A percentile compares a stretch with the other conserved stretches of the same genome.
Evolutionary conservation across 805 yeast genomes (phyloP).

Genomic region (Monosporozyma solicola): DNA sequence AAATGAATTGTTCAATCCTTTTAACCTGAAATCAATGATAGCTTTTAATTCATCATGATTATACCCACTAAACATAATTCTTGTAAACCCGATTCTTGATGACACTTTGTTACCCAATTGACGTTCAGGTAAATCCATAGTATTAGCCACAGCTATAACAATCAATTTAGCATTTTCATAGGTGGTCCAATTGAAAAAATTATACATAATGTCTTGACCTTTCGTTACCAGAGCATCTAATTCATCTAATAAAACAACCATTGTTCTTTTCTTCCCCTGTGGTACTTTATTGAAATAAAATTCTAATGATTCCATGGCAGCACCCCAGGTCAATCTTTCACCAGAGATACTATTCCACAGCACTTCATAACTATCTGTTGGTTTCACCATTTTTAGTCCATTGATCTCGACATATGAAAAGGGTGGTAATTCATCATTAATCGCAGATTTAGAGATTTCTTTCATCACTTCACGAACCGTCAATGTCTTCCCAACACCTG

Average conservation of each 20-base stretch:
- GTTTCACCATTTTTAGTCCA: conserved; percentile 75
- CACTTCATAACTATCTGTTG: conserved; percentile 71
- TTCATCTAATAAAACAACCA: conserved; percentile 80
- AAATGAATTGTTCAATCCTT: conserved; percentile 33
- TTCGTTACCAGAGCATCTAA: conserved; percentile 79
- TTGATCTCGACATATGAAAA: conserved; percentile 83
- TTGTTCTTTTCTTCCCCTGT: conserved; percentile 32
- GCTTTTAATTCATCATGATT: conserved; percentile 65
- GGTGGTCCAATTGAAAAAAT: conserved; percentile 97
- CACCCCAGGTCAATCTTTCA: conserved; percentile 46
- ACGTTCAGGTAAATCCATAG: conserved; percentile 95
- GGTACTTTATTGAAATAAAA: conserved; percentile 46
- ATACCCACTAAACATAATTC: conserved; percentile 86
- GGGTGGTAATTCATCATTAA: conserved; percentile 32
- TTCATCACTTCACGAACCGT: conserved; percentile 80
- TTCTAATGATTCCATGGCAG: conserved; percentile 62
- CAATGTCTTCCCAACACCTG: conserved; percentile 96
- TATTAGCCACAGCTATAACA: conserved; percentile 90
- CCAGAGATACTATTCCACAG: conserved; percentile 72
- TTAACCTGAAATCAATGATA: conserved; percentile 67
- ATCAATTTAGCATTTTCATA: conserved; percentile 67
- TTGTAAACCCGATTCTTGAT: conserved; percentile 78
- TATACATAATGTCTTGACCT: conserved; percentile 82
- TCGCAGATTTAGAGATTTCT: conserved; percentile 43
- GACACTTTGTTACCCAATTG: conserved; percentile 79